Evolutionary conservation across 2,329 filamentous ascomycete species (phyloP).

Genomic region (Neonectria punicea): DNA sequence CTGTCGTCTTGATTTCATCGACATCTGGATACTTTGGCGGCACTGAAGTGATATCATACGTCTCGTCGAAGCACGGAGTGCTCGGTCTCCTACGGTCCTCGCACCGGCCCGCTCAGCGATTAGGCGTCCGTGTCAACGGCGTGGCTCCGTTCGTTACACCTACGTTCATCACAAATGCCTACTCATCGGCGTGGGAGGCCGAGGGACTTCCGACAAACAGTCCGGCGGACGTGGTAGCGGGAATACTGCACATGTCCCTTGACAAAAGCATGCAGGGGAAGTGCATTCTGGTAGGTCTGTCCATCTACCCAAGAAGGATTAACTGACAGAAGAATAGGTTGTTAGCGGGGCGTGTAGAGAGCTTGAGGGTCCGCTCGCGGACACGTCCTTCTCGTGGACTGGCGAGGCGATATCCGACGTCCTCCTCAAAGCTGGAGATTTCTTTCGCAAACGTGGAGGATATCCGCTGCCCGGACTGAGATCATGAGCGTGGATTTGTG

Average conservation of each 20-base stretch:
- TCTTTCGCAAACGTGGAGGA: constrained; percentile 19
- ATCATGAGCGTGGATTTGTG: background rate
- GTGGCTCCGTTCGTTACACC: constrained; percentile 32
- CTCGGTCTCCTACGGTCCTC: constrained; percentile 29
- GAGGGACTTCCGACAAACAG: constrained; percentile 22
- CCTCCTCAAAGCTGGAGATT: constrained; percentile 10
- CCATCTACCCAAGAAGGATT: background rate
- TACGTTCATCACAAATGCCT: constrained; percentile 20
- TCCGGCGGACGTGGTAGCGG: constrained; percentile 7
- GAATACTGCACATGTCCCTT: constrained; percentile 21
- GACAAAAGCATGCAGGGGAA: constrained; percentile 16
- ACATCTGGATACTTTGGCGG: constrained; percentile 35
- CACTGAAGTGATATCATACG: constrained; percentile 28
- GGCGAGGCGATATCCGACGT: constrained; percentile 10
- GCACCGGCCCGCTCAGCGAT: constrained; percentile 2
- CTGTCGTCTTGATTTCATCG: constrained; percentile 27
- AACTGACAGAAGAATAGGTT: background rate
- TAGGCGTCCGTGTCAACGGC: constrained; percentile 25
- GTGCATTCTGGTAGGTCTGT: constrained; percentile 13
- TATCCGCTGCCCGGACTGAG: constrained; percentile 15
- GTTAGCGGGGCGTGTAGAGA: constrained; percentile 17
- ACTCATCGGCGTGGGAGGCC: constrained; percentile 14
- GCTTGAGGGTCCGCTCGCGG: constrained; percentile 6
- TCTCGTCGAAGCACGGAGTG: constrained; percentile 35
- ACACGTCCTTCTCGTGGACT: constrained; percentile 5